Evolutionary conservation across 805 yeast genomes (phyloP), one percentile per base, ranked within the genome.

Genomic region (Saturnispora dispora): DNA sequence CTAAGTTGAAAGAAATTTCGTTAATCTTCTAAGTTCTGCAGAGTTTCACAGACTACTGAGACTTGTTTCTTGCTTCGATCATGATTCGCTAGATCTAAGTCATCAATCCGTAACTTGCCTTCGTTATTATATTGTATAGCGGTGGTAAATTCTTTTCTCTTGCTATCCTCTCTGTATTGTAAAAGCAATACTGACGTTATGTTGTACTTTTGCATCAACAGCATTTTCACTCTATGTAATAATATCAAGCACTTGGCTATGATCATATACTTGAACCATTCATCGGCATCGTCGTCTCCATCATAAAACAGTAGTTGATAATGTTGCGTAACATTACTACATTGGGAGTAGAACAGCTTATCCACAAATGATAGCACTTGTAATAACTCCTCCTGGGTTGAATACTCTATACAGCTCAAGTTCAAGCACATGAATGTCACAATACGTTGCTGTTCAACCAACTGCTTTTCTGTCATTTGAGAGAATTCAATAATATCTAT

Each of bases 311-410:
- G 37, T 25, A 48, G 36, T 35, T 48, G 51, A 28, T 35, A 48
- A 13, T 48, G 51, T 20, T 48, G 51, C 11, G 43, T 48, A 22
- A 48, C 36, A 27, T 28, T 48, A n/a, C 28, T 11, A 17, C 43
- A 23, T 36, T 48, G 51, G 1, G 42, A 63, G 1, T 73, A 59
- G 2, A 78, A 57, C 0, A 72, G 53, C 43, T 70, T 61, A 50
- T 81, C 81, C 35, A 82, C 58, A 1, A 68, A 72, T 44, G 66
- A 62, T 3, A 79, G 58, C 1, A 82, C 30, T 0, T 68, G 53
- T 45, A 75, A 71, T 0, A 78, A 73, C 48, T 83, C 88, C 51
- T 82, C 87, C 45, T 72, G 60, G 0, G 73, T 67, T 0, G 58
- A 55, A 42, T 79, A 72, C 2, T 66, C 67, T 15, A 74, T 57